A percentile compares a stretch with the other conserved stretches of the same genome.
Conservation (phyloP, 441 rosid species). For the Aleurites moluccanus region DNA sequence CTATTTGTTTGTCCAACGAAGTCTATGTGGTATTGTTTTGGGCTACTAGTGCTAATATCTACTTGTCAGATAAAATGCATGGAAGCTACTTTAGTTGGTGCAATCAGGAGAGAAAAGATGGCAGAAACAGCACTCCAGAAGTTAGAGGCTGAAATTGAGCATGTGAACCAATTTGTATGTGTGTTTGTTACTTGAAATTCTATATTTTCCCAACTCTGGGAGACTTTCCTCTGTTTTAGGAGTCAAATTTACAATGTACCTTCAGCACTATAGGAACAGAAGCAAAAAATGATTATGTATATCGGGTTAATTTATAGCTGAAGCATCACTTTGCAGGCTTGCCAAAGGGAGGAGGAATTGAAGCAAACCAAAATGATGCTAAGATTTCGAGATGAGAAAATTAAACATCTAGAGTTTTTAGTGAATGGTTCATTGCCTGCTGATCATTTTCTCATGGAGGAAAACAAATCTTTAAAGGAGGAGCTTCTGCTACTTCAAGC, state of each 20-base stretch:
- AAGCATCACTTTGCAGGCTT: constrained; percentile 47
- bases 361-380: constrained; percentile 50
- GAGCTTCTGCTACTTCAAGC: constrained; percentile 65
- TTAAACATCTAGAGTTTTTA: constrained; percentile 54
- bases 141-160: constrained; percentile 64
- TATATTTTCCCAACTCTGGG: background rate
- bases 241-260: constrained; percentile 7
- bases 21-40: constrained; percentile 20
- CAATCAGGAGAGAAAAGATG: constrained; percentile 70
- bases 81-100: constrained; percentile 49
- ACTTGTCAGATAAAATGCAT: constrained; percentile 42
- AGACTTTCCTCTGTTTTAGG: constrained; percentile 11
- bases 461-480: constrained; percentile 60
- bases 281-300: background rate
- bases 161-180: constrained; percentile 55
- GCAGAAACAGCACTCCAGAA: constrained; percentile 51
- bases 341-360: constrained; percentile 64
- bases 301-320: constrained; percentile 27
- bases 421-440: constrained; percentile 47
- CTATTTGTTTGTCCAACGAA: constrained; percentile 18
- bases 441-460: constrained; percentile 58
- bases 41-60: constrained; percentile 21
- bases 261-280: constrained; percentile 8
- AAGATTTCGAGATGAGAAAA: constrained; percentile 64
- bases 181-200: constrained; percentile 23